Conservation (phyloP, 768 basidiomycete species). For the Asterophora parasitica region DNA sequence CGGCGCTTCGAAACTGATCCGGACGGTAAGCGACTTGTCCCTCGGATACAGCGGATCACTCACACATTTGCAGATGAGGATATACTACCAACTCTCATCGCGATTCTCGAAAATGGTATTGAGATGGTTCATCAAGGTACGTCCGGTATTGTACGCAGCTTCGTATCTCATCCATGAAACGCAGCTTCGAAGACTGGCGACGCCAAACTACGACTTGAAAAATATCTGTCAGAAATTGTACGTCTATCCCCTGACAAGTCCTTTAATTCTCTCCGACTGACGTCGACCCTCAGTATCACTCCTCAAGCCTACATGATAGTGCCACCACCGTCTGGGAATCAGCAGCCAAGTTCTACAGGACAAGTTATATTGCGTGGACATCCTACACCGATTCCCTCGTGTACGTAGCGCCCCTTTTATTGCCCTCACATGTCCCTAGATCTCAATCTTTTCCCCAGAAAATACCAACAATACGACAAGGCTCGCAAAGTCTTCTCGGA, state of each 20-base stretch:
- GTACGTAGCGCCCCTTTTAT: constrained; percentile 36
- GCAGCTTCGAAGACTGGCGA: constrained; percentile 68
- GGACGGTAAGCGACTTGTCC: constrained; percentile 27
- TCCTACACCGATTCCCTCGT: constrained; percentile 69
- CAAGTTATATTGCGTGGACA: constrained; percentile 72
- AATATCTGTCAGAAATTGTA: constrained; percentile 73
- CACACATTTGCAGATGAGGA: constrained; percentile 35
- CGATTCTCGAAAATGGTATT: constrained; percentile 59
- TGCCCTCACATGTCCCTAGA: background rate
- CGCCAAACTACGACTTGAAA: constrained; percentile 74
- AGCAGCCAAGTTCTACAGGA: constrained; percentile 62
- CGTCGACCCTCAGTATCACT: constrained; percentile 15
- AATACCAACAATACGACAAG: constrained; percentile 47
- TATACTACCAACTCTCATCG: constrained; percentile 47
- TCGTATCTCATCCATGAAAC: background rate
- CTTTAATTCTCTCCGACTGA: background rate
- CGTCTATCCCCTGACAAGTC: constrained; percentile 23
- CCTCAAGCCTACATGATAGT: constrained; percentile 46
- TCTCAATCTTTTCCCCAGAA: constrained; percentile 28
- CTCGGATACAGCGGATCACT: background rate
- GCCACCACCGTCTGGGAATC: constrained; percentile 60
- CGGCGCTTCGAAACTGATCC: constrained; percentile 44
- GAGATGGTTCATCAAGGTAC: constrained; percentile 55
- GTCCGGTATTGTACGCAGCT: constrained; percentile 7
- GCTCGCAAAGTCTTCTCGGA: constrained; percentile 67